Evolutionary conservation across 345 rosid genomes (phyloP), one percentile per base, ranked within the genome.

Genomic region (Anastatica hierochuntica): DNA sequence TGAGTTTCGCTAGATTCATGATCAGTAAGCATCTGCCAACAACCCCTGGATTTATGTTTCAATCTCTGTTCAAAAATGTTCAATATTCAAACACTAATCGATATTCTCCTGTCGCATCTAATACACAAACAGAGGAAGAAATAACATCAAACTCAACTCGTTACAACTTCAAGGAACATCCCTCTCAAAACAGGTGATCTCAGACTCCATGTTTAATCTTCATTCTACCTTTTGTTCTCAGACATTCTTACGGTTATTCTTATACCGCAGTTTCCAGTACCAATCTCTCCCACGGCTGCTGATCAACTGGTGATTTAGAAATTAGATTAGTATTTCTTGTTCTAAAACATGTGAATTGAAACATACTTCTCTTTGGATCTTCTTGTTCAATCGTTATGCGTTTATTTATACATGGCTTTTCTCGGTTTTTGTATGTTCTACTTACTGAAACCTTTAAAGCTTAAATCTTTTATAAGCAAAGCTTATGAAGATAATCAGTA

Each of bases 1-100:
- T 5, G 99, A 88, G 75, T 85, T 94, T 72, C 94, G 95, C 60
- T 88, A 73, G 76, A 52, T 43, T 56, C 18, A 33, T 26, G 27
- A 17, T 29, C 56, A 48, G 82, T 77, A 59, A 52, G 60, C 24
- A 45, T 52, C 49, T 37, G 52, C 42, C 49, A 43, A n/a, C n/a
- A 43, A 39, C 15, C 29, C 61, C 19, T 19, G 27, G 17, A 12
- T 40, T n/a, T 51, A n/a, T 8, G 21, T 10, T 42, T 33, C 7
- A 24, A 3, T 51, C 17, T 43, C 16, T 47, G 37, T 31, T 10
- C 8, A 21, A 4, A 47, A 7, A 23, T 31, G 43, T 63, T 4
- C 14, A 19, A 30, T 45, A 5, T 30, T 47, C 6, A 17, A 43
- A 40, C 50, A 21, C 43, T 55, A 40, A 55, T 31, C 2, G 10